These are phyloP conservation scores for Trichoderma simmonsii DNA, from an alignment of 2,329 filamentous ascomycete genomes.

Conservation along the genomic window DNA sequence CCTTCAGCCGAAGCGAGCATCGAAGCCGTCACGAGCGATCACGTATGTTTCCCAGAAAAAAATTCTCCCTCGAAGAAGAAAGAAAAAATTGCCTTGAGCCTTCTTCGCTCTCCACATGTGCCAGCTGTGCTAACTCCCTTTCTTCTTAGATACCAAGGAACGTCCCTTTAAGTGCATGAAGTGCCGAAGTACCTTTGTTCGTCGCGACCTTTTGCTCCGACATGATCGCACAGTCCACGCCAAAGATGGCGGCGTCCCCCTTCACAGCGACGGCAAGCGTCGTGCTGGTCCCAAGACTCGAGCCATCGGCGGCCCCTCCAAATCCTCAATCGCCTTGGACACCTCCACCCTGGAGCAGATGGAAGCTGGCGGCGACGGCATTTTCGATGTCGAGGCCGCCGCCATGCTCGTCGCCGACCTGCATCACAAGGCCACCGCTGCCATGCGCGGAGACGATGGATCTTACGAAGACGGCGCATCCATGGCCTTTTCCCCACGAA, in stretches of 20 bases:
- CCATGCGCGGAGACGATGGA: constrained; percentile 58
- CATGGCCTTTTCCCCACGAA: constrained; percentile 71
- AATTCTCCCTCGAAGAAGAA: not conserved
- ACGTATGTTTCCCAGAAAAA: constrained; percentile 66
- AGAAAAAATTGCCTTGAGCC: not conserved
- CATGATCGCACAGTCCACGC: constrained; percentile 98
- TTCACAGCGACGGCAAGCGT: constrained; percentile 92
- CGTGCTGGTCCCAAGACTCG: constrained; percentile 68
- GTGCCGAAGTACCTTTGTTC: constrained; percentile 96
- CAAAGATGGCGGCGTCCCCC: constrained; percentile 90
- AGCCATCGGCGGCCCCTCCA: constrained; percentile 63
- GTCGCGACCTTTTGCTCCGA: constrained; percentile 90
- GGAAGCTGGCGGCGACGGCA: constrained; percentile 82
- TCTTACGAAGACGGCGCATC: constrained; percentile 57
- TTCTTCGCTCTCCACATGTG: not conserved
- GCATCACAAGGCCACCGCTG: constrained; percentile 85
- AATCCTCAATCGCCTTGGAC: constrained; percentile 76
- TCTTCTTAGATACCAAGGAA: constrained; percentile 83
- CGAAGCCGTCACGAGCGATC: constrained; percentile 95
- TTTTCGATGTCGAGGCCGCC: constrained; percentile 94
- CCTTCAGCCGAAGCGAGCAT: constrained; percentile 96
- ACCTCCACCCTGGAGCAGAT: constrained; percentile 87
- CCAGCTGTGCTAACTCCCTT: not conserved
- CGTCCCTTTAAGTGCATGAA: constrained; percentile 98
- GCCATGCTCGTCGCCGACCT: constrained; percentile 98